These are phyloP conservation scores for Canavalia ensiformis DNA, from an alignment of 306 rosid genomes.

Conservation along the genomic window DNA sequence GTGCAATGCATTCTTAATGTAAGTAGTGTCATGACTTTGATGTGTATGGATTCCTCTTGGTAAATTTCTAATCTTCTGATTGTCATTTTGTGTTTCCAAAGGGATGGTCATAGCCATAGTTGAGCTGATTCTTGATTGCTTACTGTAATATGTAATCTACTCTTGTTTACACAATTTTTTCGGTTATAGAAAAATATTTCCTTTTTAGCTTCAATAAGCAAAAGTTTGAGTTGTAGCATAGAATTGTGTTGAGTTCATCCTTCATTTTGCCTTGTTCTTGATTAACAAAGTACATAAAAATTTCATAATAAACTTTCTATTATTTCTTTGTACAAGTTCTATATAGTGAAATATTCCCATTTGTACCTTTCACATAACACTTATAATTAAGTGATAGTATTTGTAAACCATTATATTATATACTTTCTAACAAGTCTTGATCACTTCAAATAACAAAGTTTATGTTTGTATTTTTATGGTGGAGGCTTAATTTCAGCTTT, in stretches of 20 bases:
- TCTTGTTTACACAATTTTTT: background rate
- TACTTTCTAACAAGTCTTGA: slow-evolving; percentile 34
- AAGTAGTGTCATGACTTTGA: background rate
- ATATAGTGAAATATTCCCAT: background rate
- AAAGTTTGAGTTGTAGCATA: background rate
- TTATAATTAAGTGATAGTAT: background rate
- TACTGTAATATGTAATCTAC: background rate
- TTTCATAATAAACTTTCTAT: background rate
- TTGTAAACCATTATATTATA: slow-evolving; percentile 10
- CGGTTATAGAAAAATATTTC: background rate
- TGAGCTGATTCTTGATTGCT: background rate
- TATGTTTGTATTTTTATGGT: background rate
- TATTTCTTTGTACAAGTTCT: background rate
- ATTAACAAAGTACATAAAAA: background rate
- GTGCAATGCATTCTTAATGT: background rate
- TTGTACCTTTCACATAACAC: background rate
- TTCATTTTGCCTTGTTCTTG: background rate
- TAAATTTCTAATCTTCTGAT: background rate
- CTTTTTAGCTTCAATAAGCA: background rate
- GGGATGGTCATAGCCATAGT: background rate
- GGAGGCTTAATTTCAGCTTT: too few relatives aligned
- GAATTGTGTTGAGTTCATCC: background rate
- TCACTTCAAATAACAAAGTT: slow-evolving; percentile 20
- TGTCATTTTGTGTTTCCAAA: background rate
- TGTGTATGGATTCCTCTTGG: slow-evolving; percentile 2